These are phyloP conservation scores for Sporothrix protearum DNA, from an alignment of 2,329 filamentous ascomycete species.

Conservation along the genomic window DNA sequence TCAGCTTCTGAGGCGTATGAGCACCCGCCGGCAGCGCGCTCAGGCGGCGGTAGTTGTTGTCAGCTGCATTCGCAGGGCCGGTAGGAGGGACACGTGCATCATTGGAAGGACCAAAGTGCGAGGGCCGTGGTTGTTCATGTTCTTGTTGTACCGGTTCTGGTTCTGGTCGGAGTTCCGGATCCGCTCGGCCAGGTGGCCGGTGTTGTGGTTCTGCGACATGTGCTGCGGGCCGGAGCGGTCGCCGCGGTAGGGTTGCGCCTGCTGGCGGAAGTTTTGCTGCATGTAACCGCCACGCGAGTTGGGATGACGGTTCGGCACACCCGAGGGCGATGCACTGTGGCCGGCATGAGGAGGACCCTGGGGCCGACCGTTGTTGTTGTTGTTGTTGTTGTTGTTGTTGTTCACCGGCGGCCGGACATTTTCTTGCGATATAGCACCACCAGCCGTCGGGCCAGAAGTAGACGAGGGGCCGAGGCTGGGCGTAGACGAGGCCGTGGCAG, in stretches of 20 bases:
- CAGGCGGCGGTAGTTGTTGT: constrained; percentile 53
- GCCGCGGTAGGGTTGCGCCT: constrained; percentile 47
- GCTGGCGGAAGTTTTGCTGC: constrained; percentile 46
- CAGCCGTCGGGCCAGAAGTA: constrained; percentile 29
- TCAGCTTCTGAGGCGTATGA: constrained; percentile 56
- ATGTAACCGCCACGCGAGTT: constrained; percentile 48
- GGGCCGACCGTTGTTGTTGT: constrained; percentile 16
- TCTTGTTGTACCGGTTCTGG: constrained; percentile 36
- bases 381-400: constrained; percentile 15
- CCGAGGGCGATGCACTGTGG: constrained; percentile 34
- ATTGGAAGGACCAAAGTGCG: constrained; percentile 51
- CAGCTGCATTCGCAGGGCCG: constrained; percentile 60
- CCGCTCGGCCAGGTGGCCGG: constrained; percentile 48
- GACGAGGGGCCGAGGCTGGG: background rate
- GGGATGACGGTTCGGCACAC: constrained; percentile 43
- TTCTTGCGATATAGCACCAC: constrained; percentile 10
- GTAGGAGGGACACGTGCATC: constrained; percentile 71
- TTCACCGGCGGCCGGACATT: background rate
- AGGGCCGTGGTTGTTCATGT: constrained; percentile 34
- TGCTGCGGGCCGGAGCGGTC: constrained; percentile 46
- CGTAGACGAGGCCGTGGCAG: background rate
- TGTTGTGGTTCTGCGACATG: constrained; percentile 41
- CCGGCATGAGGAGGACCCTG: constrained; percentile 21
- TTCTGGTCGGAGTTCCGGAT: constrained; percentile 50
- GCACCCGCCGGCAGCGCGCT: constrained; percentile 45